A percentile compares a stretch with the other conserved stretches of the same genome.
Conservation (phyloP, 495 filamentous ascomycete genomes). For the Podospora sp. region DNA sequence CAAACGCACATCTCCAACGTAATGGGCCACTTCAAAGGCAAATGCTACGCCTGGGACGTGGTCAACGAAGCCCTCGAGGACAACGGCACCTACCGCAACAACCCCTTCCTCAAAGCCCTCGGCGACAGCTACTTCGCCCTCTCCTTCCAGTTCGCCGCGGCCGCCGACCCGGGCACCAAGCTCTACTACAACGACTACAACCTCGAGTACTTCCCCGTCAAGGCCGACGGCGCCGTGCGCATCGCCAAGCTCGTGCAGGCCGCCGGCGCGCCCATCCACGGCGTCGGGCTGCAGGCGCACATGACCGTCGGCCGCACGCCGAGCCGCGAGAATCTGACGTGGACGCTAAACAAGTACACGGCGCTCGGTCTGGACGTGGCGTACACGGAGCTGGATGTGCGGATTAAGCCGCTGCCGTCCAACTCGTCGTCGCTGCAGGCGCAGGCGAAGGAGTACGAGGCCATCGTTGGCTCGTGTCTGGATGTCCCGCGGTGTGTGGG, state of each 20-base stretch:
- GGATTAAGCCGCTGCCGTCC: slow-evolving; percentile 39
- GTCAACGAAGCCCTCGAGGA: slow-evolving; percentile 63
- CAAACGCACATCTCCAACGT: slow-evolving; percentile 57
- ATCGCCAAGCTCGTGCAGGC: slow-evolving; percentile 46
- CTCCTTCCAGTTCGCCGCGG: slow-evolving; percentile 57
- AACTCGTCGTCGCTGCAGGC: slow-evolving; percentile 39
- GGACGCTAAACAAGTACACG: slow-evolving; percentile 48
- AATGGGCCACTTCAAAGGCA: slow-evolving; percentile 55
- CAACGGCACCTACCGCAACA: slow-evolving; percentile 50
- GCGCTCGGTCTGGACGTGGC: slow-evolving; percentile 54
- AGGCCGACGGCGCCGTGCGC: slow-evolving; percentile 43
- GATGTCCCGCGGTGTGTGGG: slow-evolving; percentile 53
- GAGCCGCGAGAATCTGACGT: slow-evolving; percentile 41
- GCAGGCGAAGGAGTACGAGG: slow-evolving; percentile 55
- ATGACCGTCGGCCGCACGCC: slow-evolving; percentile 50
- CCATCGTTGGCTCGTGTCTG: slow-evolving; percentile 52
- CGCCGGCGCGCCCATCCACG: slow-evolving; percentile 52
- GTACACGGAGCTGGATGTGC: slow-evolving; percentile 59
- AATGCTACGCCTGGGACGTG: slow-evolving; percentile 64
- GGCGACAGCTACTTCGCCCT: slow-evolving; percentile 54
- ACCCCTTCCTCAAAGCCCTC: slow-evolving; percentile 56
- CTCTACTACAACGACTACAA: slow-evolving; percentile 64
- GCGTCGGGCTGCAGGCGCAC: slow-evolving; percentile 57
- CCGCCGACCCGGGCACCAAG: slow-evolving; percentile 56
- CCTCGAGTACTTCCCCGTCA: slow-evolving; percentile 51